These are phyloP conservation scores for Fraxinus paxiana DNA, from an alignment of 305 asterid species.

Conservation along the genomic window DNA sequence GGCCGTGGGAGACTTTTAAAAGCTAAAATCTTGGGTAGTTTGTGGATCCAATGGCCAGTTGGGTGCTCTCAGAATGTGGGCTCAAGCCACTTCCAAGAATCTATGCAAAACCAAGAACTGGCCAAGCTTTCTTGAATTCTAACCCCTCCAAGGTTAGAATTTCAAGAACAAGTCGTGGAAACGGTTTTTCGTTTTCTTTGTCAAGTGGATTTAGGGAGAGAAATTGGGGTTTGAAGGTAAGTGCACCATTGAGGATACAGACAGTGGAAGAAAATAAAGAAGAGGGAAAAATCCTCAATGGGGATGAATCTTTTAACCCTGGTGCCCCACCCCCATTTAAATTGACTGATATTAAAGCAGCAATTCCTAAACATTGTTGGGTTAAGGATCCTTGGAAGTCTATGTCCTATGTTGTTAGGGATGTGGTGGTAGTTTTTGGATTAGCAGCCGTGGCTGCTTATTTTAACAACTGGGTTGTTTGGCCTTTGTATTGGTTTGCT, in stretches of 20 bases:
- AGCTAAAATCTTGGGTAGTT: constrained; percentile 24
- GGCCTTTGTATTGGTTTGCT: constrained; percentile 83
- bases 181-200: constrained; percentile 26
- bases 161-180: constrained; percentile 27
- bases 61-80: constrained; percentile 83
- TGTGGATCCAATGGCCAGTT: constrained; percentile 50
- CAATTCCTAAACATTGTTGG: constrained; percentile 89
- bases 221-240: constrained; percentile 65
- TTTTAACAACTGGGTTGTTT: constrained; percentile 51
- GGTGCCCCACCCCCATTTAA: constrained; percentile 72
- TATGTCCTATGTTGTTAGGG: constrained; percentile 61
- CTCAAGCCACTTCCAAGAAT: constrained; percentile 63
- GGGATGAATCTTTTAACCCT: constrained; percentile 47
- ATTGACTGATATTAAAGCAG: constrained; percentile 61
- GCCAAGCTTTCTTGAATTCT: constrained; percentile 16
- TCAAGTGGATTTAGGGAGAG: constrained; percentile 36
- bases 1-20: constrained; percentile 9
- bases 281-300: constrained; percentile 16
- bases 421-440: constrained; percentile 47
- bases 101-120: constrained; percentile 54
- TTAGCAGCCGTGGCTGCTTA: constrained; percentile 52
- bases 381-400: constrained; percentile 72
- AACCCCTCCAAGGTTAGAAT: constrained; percentile 34
- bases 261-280: constrained; percentile 31
- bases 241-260: constrained; percentile 57